Evolutionary conservation across 2,329 filamentous ascomycete species (phyloP), one percentile per base, ranked within the genome.

Genomic region (Aspergillus piperis): DNA sequence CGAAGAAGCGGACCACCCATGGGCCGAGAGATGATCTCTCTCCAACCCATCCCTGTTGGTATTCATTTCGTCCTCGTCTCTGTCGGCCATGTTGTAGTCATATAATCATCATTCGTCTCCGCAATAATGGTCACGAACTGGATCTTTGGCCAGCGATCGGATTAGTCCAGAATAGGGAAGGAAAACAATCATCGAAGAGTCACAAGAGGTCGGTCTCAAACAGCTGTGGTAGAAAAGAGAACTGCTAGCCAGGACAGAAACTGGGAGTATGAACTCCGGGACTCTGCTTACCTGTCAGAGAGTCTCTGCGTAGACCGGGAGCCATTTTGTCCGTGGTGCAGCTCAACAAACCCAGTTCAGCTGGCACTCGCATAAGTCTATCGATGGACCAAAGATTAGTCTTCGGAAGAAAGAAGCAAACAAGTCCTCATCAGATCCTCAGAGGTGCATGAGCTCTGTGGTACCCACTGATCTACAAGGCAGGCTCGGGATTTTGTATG

Each of bases 391-490:
- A n/a, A 15, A 30, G 11, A 19, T 30, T 32, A 32, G 25, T 27
- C 47, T 50, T 32, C 15, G 17, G n/a, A 21, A 10, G n/a, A n/a
- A 30, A 50, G 3, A 50, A 50, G 27, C 47, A 50, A 50, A 15
- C 25, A 50, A 17, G 47, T 4, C 8, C 5, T 21, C 10, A 4
- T 32, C 8, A 19, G 1, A 27, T 36, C n/a, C 8, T n/a, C n/a
- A 30, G 25, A 21, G 47, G 15, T 27, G 47, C 32, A 36, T n/a
- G 15, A 5, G 8, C 47, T 50, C 15, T 19, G 47, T 50, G 47
- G 25, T 50, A 50, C 25, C 47, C 47, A 50, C 47, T 50, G 27
- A 50, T 50, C 25, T 50, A 30, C 47, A 50, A 50, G 47, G n/a
- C 25, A n/a, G 8, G 47, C 47, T 50, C 47, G 27, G 47, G 25